Conservation (phyloP, 2,329 filamentous ascomycete genomes). For the Penicillium hordei region DNA sequence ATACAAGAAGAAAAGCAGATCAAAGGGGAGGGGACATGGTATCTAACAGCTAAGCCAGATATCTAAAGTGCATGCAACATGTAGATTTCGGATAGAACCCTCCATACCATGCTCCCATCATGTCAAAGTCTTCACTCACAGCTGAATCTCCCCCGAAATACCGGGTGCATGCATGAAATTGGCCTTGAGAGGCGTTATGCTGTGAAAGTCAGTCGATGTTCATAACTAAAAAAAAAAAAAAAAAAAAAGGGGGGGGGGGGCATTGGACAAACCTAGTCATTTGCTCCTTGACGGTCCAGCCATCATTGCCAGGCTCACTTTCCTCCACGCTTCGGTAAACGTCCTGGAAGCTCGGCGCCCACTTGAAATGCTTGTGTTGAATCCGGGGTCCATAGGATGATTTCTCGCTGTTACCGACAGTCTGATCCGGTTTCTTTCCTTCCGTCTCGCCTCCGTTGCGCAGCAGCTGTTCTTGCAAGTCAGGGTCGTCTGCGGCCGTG, state of each 20-base stretch:
- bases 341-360: slow-evolving; percentile 83
- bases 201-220: slow-evolving; percentile 38
- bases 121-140: slow-evolving; percentile 63
- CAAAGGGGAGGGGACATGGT: slow-evolving; percentile 19
- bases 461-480: slow-evolving; percentile 71
- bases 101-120: slow-evolving; percentile 16
- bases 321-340: slow-evolving; percentile 85
- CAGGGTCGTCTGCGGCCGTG: slow-evolving; percentile 57
- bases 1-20: slow-evolving; percentile 12
- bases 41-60: slow-evolving; percentile 31
- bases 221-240: no score
- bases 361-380: slow-evolving; percentile 87
- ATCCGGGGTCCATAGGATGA: slow-evolving; percentile 47
- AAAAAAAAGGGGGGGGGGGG: no score
- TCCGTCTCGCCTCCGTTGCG: slow-evolving; percentile 61
- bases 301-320: slow-evolving; percentile 78
- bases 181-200: slow-evolving; percentile 84
- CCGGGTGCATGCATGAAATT: slow-evolving; percentile 81
- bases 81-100: slow-evolving; percentile 26
- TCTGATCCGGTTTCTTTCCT: slow-evolving; percentile 26
- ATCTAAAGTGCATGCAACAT: slow-evolving; percentile 27
- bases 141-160: slow-evolving; percentile 69
- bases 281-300: slow-evolving; percentile 86
- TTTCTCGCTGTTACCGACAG: slow-evolving; percentile 30
- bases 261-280: slow-evolving; percentile 68